A percentile compares a stretch with the other conserved stretches of the same genome.
Conservation (phyloP, 345 rosid genomes). For the Raphanus sativus region DNA sequence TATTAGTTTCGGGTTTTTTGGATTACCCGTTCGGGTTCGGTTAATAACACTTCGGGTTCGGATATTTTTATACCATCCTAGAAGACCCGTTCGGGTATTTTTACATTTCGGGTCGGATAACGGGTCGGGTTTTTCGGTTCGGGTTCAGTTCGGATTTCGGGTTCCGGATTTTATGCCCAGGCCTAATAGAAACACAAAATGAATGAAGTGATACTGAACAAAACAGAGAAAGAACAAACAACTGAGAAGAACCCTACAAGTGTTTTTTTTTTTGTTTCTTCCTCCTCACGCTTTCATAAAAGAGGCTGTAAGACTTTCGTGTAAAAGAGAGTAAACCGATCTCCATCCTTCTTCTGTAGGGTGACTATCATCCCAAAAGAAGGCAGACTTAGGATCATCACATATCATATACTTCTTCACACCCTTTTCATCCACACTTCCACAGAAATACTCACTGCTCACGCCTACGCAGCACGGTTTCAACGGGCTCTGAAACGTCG, state of each 20-base stretch:
- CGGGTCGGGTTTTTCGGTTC: too few relatives aligned
- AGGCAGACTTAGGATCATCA: constrained; percentile 42
- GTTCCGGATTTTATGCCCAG: too few relatives aligned
- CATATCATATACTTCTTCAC: constrained; percentile 46
- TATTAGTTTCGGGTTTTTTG: too few relatives aligned
- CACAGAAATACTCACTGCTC: constrained; percentile 37
- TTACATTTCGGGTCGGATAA: too few relatives aligned
- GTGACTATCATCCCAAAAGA: constrained; percentile 60
- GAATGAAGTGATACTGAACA: not conserved
- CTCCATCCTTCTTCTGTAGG: constrained; percentile 58
- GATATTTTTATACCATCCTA: too few relatives aligned
- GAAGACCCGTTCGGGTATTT: too few relatives aligned
- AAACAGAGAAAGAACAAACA: not conserved
- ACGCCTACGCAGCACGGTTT: constrained; percentile 57
- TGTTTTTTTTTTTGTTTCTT: not conserved
- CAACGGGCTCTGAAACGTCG: constrained; percentile 47
- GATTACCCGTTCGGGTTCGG: too few relatives aligned
- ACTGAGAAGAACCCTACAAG: not conserved
- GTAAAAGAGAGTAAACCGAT: constrained; percentile 43
- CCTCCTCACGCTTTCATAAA: constrained; percentile 15
- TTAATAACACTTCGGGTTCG: too few relatives aligned
- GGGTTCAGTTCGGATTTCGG: too few relatives aligned
- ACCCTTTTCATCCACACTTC: constrained; percentile 42
- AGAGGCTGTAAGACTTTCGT: constrained; percentile 20
- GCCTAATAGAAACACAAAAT: too few relatives aligned